Evolutionary conservation across 352 stramenopile species (phyloP), one percentile per base, ranked within the genome.

Genomic region (Globisporangium abappressorium): DNA sequence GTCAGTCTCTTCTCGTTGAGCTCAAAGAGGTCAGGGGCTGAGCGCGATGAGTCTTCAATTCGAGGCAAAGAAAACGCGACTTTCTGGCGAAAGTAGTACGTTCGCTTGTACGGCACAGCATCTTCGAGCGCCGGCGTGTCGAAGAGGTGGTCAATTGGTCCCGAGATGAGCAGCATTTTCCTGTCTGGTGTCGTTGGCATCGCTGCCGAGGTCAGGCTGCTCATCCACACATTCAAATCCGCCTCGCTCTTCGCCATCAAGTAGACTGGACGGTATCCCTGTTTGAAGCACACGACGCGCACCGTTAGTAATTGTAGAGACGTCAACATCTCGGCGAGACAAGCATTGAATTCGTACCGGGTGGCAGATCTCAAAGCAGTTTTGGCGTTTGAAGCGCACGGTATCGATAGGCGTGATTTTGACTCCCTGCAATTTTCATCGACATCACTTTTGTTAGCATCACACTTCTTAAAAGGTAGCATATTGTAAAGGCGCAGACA

Each of bases 301-400:
- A 47, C 46, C 24, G 49, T 69, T 33, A 62, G 33, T 18, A 24
- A 15, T 43, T 22, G 49, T 6, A 57, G 8, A 43, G 24, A 11
- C 38, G 9, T 5, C 28, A 51, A 28, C 30, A 30, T 11, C 20
- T 68, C 34, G 51, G 30, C 26, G 24, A 60, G 18, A 43, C 43
- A 43, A 20, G 18, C 43, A 43, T 28, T 28, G 2, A 53, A 28
- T 6, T 33, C 81, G 70, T 76, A 94, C 86, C 55, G 85, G 85
- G 64, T 92, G 85, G 36, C 81, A 91, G 60, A 95, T 91, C 69
- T 95, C 87, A 66, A 95, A 95, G 76, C 87, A 95, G 75, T 93
- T 94, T 49, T 90, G 85, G 46, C 86, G 82, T 70, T 95, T 95
- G 60, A 95, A 95, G 11, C 86, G 84, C 55, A 79, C 79, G 2